phyloP scores from a whole-genome alignment of 2,329 filamentous ascomycete genomes.

The Sporothrix mexicana region DNA sequence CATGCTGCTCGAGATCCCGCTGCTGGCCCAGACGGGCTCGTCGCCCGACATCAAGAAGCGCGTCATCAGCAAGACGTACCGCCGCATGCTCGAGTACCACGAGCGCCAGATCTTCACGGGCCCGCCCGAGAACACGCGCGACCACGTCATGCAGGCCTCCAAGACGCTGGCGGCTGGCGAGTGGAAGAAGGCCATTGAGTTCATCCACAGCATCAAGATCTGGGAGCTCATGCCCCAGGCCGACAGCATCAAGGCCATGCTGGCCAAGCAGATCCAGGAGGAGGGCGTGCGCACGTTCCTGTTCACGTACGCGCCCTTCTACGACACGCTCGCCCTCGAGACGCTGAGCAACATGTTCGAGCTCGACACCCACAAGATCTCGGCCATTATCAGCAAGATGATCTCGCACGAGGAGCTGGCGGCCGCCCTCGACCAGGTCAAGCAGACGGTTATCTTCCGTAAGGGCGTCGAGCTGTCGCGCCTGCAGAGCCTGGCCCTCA shows the following conservation, averaged over 20 bases:
- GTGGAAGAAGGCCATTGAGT: constrained; percentile 95
- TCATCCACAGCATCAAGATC: constrained; percentile 98
- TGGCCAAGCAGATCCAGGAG: constrained; percentile 97
- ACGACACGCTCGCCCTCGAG: constrained; percentile 89
- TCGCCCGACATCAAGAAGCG: constrained; percentile 97
- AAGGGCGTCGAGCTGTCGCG: constrained; percentile 98
- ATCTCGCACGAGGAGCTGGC: constrained; percentile 98
- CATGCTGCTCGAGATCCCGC: constrained; percentile 98
- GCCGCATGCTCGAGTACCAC: constrained; percentile 98
- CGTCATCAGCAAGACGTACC: constrained; percentile 98
- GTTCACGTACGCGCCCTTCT: constrained; percentile 99
- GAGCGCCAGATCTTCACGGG: constrained; percentile 99
- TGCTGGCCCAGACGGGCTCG: constrained; percentile 94
- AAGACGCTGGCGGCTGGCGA: constrained; percentile 96
- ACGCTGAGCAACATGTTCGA: constrained; percentile 96
- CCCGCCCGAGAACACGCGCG: constrained; percentile 96
- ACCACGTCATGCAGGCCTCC: constrained; percentile 98
- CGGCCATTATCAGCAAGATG: constrained; percentile 98
- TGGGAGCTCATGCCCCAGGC: constrained; percentile 97
- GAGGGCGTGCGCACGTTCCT: constrained; percentile 97
- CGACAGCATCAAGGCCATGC: constrained; percentile 95
- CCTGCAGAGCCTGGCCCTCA: constrained; percentile 92
- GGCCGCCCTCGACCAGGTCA: constrained; percentile 96
- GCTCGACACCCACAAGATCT: constrained; percentile 85
- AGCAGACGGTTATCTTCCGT: constrained; percentile 96